Conservation (phyloP, 2,329 filamentous ascomycete species). For the Helotiales sp. region DNA sequence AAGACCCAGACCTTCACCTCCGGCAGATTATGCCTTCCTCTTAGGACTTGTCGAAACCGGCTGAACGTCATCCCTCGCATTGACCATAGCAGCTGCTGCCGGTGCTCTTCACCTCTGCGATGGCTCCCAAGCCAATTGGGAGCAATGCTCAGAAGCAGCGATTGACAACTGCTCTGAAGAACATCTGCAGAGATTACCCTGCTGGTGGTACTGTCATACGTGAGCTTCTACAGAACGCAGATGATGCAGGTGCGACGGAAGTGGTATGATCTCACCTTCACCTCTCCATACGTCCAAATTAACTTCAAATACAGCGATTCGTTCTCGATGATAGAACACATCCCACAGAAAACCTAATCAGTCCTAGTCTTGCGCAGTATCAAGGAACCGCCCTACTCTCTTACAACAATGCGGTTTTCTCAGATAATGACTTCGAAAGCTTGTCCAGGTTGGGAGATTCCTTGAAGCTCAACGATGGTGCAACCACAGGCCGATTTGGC, state of each 20-base stretch:
- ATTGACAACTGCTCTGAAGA: conserved; percentile 40
- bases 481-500: conserved; percentile 45
- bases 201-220: conserved; percentile 84
- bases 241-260: conserved; percentile 87
- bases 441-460: conserved; percentile 43
- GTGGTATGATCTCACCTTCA: conserved; percentile 51
- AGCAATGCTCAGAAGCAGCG: conserved; percentile 36
- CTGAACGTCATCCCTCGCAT: no score
- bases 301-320: conserved; percentile 30
- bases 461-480: conserved; percentile 40
- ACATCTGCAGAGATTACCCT: conserved; percentile 58
- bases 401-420: conserved; percentile 43
- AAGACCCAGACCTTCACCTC: no score
- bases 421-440: conserved; percentile 40
- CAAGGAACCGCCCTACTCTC: conserved; percentile 45
- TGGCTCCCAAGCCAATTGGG: conserved; percentile 28
- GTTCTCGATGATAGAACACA: conserved; percentile 40
- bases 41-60: no score
- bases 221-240: conserved; percentile 96
- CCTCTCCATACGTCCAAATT: neutral
- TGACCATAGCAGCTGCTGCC: no score
- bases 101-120: neutral
- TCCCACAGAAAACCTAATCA: conserved; percentile 33
- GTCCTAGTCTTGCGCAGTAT: conserved; percentile 39
- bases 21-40: no score